phyloP scores from a whole-genome alignment of 768 basidiomycete genomes.

The Pisolithus microcarpus region DNA sequence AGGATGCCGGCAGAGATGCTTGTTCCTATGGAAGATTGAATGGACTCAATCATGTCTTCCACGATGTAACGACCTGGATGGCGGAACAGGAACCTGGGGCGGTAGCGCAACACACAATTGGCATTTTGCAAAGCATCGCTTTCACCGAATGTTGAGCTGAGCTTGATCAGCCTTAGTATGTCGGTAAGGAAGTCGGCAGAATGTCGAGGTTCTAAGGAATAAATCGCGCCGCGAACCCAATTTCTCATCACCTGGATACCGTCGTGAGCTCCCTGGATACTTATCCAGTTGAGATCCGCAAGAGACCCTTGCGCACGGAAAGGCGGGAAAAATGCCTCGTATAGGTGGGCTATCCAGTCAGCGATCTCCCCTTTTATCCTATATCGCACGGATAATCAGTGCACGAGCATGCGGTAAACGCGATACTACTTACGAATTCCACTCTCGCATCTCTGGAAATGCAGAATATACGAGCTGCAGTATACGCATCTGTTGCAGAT shows the following conservation, averaged over 20 bases:
- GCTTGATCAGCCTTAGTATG: conserved; percentile 29
- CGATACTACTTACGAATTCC: conserved; percentile 2
- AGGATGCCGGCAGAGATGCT: conserved; percentile 32
- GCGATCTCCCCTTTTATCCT: neutral
- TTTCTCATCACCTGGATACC: conserved; percentile 33
- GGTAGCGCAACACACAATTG: conserved; percentile 17
- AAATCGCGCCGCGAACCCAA: conserved; percentile 41
- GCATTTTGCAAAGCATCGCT: conserved; percentile 30
- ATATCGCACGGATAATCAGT: neutral
- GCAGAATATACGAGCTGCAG: conserved; percentile 27
- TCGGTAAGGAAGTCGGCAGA: conserved; percentile 32
- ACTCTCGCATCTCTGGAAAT: neutral
- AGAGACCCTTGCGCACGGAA: conserved; percentile 39
- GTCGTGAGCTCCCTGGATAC: conserved; percentile 34
- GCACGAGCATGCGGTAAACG: too few relatives aligned
- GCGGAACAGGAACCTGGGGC: conserved; percentile 2
- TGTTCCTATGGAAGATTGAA: conserved; percentile 21
- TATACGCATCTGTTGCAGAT: conserved; percentile 45
- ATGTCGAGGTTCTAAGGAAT: conserved; percentile 17
- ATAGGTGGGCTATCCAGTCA: conserved; percentile 39
- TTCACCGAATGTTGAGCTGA: conserved; percentile 35
- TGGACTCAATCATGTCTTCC: conserved; percentile 23
- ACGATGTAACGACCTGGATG: conserved; percentile 22
- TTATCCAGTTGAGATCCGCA: conserved; percentile 26
- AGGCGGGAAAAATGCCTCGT: conserved; percentile 46